Base-by-base conservation (phyloP, 2,329 filamentous ascomycete species). In the Diaporthe eres region DNA sequence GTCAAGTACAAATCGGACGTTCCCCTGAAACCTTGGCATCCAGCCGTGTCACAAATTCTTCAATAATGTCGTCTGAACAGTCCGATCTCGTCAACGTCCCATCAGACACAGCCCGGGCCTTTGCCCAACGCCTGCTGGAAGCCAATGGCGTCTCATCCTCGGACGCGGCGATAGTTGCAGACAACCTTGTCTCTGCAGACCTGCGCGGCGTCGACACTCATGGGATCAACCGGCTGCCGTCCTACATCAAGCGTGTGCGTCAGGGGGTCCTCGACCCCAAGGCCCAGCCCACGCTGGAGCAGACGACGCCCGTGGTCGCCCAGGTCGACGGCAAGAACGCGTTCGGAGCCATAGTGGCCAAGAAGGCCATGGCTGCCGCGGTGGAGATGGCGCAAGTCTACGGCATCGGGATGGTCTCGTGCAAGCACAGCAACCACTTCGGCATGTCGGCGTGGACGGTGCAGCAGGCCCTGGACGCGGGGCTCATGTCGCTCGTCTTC, bases 381-480 rank as follows among this genome's bases (percentile, higher is more conserved):
- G 91, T 95, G 61, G 87, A 90, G 13, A 92, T 93, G 84, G 94
- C 94, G 0, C 84, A 86, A 34, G 82, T 84, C 2, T 91, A 88
- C 79, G 94, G 94, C 17, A 94, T 96, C 77, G 94, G 94, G 37
- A 92, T 97, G 89, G 93, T 93, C 0, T 91, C 90, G 75, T 87
- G 96, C 80, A 94, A 92, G 82, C 92, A 93, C 83, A 94, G 92
- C 55, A 96, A 96, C 80, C 94, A 96, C 82, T 96, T 94, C 80
- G 94, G 94, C 72, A 97, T 97, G 94, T 90, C 90, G 4, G 94
- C 94, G 0, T 96, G 94, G 93, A 81, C 95, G 0, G 94, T 95
- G 15, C 92, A 94, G 82, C 92, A 95, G 83, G 94, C 94, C 0
- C 83, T 96, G 19, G 93, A 96, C 75, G 92, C 90, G 0, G 87